These are phyloP conservation scores for Aureobasidium sp. DNA, from an alignment of 2,329 filamentous ascomycete genomes.

Conservation along the genomic window DNA sequence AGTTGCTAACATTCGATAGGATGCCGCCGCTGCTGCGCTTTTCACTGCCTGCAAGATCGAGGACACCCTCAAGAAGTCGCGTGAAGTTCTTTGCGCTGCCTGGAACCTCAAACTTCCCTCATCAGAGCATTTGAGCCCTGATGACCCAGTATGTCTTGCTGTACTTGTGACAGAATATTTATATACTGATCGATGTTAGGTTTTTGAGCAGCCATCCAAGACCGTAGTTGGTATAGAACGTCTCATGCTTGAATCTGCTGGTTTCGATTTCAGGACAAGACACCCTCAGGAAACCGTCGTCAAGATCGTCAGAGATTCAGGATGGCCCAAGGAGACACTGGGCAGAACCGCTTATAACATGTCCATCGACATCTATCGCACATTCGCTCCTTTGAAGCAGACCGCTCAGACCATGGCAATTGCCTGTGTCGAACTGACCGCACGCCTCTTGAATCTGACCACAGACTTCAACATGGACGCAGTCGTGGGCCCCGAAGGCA, in stretches of 20 bases:
- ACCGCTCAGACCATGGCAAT: constrained; percentile 79
- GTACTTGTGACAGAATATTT: background rate
- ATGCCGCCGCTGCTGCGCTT: constrained; percentile 79
- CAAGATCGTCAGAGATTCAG: constrained; percentile 50
- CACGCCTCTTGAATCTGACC: constrained; percentile 47
- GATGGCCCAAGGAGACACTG: constrained; percentile 35
- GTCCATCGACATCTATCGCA: constrained; percentile 84
- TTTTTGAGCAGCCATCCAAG: constrained; percentile 72
- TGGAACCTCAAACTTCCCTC: constrained; percentile 69
- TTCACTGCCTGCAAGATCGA: constrained; percentile 96
- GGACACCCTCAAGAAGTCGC: constrained; percentile 94
- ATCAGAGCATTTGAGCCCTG: constrained; percentile 61
- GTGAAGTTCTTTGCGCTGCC: constrained; percentile 82
- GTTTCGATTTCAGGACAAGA: constrained; percentile 87
- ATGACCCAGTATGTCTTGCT: constrained; percentile 61
- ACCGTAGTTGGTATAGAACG: constrained; percentile 84
- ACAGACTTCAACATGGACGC: constrained; percentile 45
- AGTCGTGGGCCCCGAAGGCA: constrained; percentile 37
- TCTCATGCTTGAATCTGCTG: constrained; percentile 83
- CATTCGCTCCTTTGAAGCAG: constrained; percentile 86
- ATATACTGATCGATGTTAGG: constrained; percentile 38
- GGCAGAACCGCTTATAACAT: constrained; percentile 70
- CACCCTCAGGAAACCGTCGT: constrained; percentile 79
- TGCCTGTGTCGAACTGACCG: constrained; percentile 72
- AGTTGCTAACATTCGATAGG: constrained; percentile 39